Evolutionary conservation across 192 early-diverging fungal species (phyloP).

Genomic region (Anaeromyces robustus): DNA sequence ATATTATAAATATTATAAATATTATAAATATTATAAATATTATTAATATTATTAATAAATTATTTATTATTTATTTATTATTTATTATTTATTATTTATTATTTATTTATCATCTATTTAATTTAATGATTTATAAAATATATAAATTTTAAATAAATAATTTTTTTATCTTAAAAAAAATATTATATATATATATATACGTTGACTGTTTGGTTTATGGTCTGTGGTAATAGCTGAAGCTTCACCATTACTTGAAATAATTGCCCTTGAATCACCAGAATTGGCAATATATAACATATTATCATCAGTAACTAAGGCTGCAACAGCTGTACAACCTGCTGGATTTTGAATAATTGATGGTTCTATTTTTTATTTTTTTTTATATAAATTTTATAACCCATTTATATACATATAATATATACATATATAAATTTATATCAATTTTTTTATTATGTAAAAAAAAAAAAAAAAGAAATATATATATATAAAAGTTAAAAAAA

Average conservation of each 20-base stretch:
- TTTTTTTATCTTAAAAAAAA: too few species aligned
- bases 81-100: too few species aligned
- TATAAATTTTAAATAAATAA: too few species aligned
- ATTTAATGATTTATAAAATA: too few species aligned
- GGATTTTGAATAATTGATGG: slow-evolving; percentile 62
- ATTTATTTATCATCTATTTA: too few species aligned
- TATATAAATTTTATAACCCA: not conserved
- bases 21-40: too few species aligned
- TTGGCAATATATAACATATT: slow-evolving; percentile 71
- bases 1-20: too few species aligned
- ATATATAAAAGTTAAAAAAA: too few species aligned
- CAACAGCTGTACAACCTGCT: slow-evolving; percentile 95
- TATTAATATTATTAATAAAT: too few species aligned
- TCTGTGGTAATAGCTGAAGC: slow-evolving; percentile 71
- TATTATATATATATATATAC: slow-evolving; percentile 7
- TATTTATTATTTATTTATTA: too few species aligned
- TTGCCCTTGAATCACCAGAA: slow-evolving; percentile 88
- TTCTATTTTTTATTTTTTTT: slow-evolving; percentile 25
- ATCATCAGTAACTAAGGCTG: slow-evolving; percentile 58
- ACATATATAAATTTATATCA: not conserved
- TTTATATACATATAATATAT: not conserved
- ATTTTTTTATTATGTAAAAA: not conserved
- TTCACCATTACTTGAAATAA: slow-evolving; percentile 64
- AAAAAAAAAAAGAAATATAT: not conserved
- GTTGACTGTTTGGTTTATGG: slow-evolving; percentile 83